Conservation (phyloP, 225 moss, liverwort and hornwort species). For the Thuidium tamariscinum region DNA sequence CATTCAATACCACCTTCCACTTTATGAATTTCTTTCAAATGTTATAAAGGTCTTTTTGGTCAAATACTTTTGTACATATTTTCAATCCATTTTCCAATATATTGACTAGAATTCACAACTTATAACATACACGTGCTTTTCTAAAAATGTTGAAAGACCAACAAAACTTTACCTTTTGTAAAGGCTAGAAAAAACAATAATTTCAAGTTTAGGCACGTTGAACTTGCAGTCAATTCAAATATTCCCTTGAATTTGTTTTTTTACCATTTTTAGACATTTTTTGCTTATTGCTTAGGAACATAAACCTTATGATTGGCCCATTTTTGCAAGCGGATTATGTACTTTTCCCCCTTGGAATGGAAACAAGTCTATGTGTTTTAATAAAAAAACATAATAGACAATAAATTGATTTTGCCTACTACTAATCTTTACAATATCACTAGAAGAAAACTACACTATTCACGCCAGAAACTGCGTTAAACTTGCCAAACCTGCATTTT, state of each 20-base stretch:
- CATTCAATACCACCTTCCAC: too few species aligned
- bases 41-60: too few species aligned
- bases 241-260: not conserved
- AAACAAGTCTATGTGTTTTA: not conserved
- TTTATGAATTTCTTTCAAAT: too few species aligned
- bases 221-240: not conserved
- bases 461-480: too few species aligned
- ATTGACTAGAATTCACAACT: not conserved
- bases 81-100: not conserved
- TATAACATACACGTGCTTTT: not conserved
- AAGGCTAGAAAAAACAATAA: not conserved
- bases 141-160: not conserved
- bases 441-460: too few species aligned
- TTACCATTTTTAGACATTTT: not conserved
- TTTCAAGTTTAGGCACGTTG: not conserved
- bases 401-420: not conserved
- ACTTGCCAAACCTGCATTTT: too few species aligned
- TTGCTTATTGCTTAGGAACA: not conserved
- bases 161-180: not conserved
- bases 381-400: not conserved
- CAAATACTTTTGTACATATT: not conserved
- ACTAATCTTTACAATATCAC: accelerated
- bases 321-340: not conserved
- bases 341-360: accelerated
- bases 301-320: accelerated